Conservation (phyloP, 805 yeast species). For the Metschnikowia koreensis region DNA sequence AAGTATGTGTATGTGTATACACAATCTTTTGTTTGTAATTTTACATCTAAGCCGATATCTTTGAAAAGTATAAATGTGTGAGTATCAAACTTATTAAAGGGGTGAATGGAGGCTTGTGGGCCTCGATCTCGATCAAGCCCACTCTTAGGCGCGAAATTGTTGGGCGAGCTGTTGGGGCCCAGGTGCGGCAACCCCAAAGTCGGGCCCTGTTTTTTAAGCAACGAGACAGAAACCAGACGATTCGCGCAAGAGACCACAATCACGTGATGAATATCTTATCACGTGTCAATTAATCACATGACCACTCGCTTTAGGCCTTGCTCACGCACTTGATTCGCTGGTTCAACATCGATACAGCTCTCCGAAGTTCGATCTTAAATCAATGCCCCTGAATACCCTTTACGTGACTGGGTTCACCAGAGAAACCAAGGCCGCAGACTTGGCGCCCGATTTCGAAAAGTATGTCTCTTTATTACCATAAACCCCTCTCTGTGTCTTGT, state of each 20-base stretch:
- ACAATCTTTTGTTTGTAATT: neutral
- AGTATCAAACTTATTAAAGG: neutral
- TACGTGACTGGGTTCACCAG: slow-evolving; percentile 58
- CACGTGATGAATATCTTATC: neutral
- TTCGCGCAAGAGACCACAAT: neutral
- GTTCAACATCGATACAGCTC: neutral
- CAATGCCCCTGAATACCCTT: slow-evolving; percentile 47
- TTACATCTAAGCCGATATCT: neutral
- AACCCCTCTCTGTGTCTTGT: slow-evolving; percentile 4
- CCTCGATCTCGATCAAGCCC: neutral
- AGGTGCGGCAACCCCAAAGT: neutral
- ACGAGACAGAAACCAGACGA: neutral
- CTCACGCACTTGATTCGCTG: neutral
- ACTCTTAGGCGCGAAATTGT: slow-evolving; percentile 1
- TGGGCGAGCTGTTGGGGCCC: slow-evolving; percentile 8
- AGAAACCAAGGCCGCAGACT: slow-evolving; percentile 53
- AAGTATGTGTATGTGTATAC: neutral
- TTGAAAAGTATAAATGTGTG: neutral
- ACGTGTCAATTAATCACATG: neutral
- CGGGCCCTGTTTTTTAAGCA: no score
- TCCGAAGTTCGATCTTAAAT: neutral
- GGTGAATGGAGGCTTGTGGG: neutral
- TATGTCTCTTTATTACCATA: slow-evolving; percentile 35
- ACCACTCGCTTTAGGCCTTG: neutral
- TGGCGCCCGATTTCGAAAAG: slow-evolving; percentile 61